Conservation (phyloP, 176 grass and related monocot species). For the Phoenix roebelenii region DNA sequence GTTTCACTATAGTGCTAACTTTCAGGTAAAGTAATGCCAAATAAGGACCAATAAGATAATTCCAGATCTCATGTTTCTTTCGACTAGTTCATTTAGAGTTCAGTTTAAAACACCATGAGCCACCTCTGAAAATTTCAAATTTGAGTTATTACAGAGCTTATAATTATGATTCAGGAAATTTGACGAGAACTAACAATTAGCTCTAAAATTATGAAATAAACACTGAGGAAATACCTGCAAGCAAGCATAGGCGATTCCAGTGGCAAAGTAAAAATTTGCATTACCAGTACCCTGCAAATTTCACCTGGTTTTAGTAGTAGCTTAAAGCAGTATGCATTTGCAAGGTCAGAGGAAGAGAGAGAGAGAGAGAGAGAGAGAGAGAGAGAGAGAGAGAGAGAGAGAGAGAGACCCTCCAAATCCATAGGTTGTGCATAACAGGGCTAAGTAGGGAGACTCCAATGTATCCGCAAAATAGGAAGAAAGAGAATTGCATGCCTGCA, state of each 20-base stretch:
- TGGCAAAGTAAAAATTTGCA: constrained; percentile 97
- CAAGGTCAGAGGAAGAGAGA: too few species aligned
- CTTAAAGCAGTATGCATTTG: too few species aligned
- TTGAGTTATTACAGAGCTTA: not conserved
- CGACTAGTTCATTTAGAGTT: not conserved
- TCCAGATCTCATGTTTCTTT: too few species aligned
- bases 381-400: constrained; percentile 15
- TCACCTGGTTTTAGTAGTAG: not conserved
- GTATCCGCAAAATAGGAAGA: constrained; percentile 89
- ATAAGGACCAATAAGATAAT: not conserved
- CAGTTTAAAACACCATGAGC: not conserved
- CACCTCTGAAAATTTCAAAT: not conserved
- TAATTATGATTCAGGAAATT: not conserved
- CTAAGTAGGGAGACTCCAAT: constrained; percentile 81
- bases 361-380: constrained; percentile 9
- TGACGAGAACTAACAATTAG: not conserved
- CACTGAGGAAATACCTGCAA: constrained; percentile 51
- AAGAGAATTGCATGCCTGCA: constrained; percentile 96
- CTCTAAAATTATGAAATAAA: too few species aligned
- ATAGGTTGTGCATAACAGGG: constrained; percentile 96
- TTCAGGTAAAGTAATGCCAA: constrained; percentile 1
- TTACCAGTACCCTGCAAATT: constrained; percentile 79
- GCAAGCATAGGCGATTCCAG: constrained; percentile 83
- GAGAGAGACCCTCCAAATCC: constrained; percentile 94
- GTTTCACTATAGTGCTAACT: too few species aligned